Conservation (phyloP, 2,329 filamentous ascomycete species). For the Trichophyton equinum region DNA sequence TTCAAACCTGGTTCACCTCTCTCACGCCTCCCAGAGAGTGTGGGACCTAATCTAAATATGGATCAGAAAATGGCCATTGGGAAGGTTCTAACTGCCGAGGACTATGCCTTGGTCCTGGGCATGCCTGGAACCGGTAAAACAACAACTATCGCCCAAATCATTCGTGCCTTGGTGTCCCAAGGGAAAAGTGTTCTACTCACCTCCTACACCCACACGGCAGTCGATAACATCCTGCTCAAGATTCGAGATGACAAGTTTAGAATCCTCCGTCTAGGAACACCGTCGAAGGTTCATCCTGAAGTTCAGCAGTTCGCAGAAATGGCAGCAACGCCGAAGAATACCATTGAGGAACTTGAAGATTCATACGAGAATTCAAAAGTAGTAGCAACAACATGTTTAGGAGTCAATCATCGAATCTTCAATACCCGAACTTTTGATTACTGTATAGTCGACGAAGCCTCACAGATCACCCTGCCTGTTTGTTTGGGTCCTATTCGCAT, state of each 20-base stretch:
- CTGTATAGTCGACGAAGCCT: conserved; percentile 96
- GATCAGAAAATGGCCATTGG: conserved; percentile 79
- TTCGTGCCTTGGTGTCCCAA: conserved; percentile 73
- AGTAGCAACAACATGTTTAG: conserved; percentile 88
- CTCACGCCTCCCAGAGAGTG: conserved; percentile 34
- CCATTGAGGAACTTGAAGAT: conserved; percentile 69
- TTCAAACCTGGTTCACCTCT: conserved; percentile 47
- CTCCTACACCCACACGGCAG: conserved; percentile 92
- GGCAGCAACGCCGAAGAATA: conserved; percentile 58
- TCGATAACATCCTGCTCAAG: conserved; percentile 95
- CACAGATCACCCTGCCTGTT: conserved; percentile 90
- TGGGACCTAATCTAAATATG: conserved; percentile 61
- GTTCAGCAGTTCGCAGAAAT: conserved; percentile 76
- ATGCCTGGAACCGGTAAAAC: conserved; percentile 99
- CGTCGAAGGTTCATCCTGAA: conserved; percentile 75
- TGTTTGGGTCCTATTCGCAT: conserved; percentile 89
- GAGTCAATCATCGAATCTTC: conserved; percentile 81
- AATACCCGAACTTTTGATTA: conserved; percentile 86
- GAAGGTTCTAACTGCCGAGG: conserved; percentile 89
- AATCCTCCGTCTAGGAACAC: conserved; percentile 72
- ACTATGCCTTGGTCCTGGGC: conserved; percentile 92
- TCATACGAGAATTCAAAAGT: conserved; percentile 78
- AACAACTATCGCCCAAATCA: conserved; percentile 95
- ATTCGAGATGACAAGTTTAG: conserved; percentile 65
- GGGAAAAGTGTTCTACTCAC: conserved; percentile 87